These are phyloP conservation scores for Peronosclerospora sorghi DNA, from an alignment of 352 stramenopile genomes.

Conservation along the genomic window DNA sequence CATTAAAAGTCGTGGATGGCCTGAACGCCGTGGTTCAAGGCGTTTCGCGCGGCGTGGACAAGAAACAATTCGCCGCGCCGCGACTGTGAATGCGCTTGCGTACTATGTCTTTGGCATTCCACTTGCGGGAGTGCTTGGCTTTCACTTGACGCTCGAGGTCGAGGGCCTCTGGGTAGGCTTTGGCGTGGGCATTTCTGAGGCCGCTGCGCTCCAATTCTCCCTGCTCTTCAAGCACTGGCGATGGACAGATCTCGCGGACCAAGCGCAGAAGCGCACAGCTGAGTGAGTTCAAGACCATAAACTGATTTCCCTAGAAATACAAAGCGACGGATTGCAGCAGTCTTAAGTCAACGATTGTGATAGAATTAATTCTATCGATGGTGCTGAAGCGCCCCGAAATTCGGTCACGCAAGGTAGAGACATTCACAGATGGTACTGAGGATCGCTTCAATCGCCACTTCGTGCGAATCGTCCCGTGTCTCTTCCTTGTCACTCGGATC, in stretches of 20 bases:
- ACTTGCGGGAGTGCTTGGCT: slow-evolving; percentile 38
- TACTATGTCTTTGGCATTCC: slow-evolving; percentile 75
- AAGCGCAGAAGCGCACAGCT: slow-evolving; percentile 29
- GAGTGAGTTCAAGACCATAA: too few species aligned
- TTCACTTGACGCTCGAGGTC: slow-evolving; percentile 34
- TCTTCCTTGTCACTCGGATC: too few species aligned
- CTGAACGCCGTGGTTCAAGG: slow-evolving; percentile 46
- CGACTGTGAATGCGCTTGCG: slow-evolving; percentile 51
- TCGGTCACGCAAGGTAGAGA: too few species aligned
- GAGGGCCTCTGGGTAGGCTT: slow-evolving; percentile 53
- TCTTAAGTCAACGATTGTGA: too few species aligned
- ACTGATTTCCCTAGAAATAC: too few species aligned
- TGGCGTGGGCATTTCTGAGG: slow-evolving; percentile 30
- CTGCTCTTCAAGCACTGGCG: slow-evolving; percentile 26
- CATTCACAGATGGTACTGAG: too few species aligned
- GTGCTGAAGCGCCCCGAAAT: too few species aligned
- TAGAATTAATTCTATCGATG: too few species aligned
- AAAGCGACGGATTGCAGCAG: too few species aligned
- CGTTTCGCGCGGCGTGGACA: slow-evolving; percentile 51
- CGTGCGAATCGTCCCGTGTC: too few species aligned
- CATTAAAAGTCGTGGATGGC: slow-evolving; percentile 41
- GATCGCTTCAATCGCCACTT: too few species aligned
- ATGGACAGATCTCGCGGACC: slow-evolving; percentile 27
- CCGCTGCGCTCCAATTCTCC: slow-evolving; percentile 21
- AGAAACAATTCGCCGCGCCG: slow-evolving; percentile 47